phyloP scores from a whole-genome alignment of 768 basidiomycete species.

The Boletus reticuloceps region DNA sequence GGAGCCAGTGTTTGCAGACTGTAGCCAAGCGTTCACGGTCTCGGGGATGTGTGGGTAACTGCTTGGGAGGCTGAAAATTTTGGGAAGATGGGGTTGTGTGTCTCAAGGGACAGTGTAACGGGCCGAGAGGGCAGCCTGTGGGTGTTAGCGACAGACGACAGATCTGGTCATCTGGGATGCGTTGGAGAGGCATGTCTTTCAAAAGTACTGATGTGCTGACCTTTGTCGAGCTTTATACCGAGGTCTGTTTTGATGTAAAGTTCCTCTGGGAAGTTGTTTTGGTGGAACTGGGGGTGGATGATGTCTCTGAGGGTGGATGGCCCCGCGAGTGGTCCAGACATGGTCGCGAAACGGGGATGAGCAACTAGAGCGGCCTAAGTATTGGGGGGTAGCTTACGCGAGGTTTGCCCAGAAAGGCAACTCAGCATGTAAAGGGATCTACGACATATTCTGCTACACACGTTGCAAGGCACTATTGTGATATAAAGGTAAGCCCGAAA shows the following conservation, averaged over 20 bases:
- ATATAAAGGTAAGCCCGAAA: neutral
- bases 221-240: constrained; percentile 89
- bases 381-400: neutral
- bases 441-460: neutral
- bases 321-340: constrained; percentile 51
- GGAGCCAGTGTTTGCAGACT: constrained; percentile 98
- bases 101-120: constrained; percentile 87
- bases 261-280: constrained; percentile 86
- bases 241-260: constrained; percentile 77
- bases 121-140: constrained; percentile 86
- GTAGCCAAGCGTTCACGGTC: constrained; percentile 83
- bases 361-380: neutral
- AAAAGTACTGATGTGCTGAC: constrained; percentile 33
- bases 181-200: neutral
- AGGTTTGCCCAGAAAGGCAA: neutral
- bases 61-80: constrained; percentile 89
- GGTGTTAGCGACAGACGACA: constrained; percentile 81
- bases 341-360: neutral
- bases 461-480: neutral
- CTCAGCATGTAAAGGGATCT: neutral
- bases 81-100: constrained; percentile 85
- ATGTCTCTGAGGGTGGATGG: constrained; percentile 65
- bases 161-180: constrained; percentile 80
- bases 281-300: constrained; percentile 89
- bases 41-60: constrained; percentile 77